Conservation (phyloP, 371 early-diverging fungal genomes). For the Paraphysoderma sedebokerense region DNA sequence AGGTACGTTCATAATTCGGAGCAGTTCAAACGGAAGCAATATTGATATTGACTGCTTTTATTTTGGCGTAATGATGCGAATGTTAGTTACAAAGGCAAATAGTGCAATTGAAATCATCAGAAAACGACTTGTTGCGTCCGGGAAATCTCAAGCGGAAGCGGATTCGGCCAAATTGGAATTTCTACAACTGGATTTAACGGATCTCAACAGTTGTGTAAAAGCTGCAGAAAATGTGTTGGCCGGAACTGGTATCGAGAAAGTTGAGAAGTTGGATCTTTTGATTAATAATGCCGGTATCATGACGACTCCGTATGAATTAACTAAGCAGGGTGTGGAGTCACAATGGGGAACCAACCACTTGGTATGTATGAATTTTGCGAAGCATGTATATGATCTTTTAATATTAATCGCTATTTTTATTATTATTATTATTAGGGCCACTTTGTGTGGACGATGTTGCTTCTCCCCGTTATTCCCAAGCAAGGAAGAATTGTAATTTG, state of each 20-base stretch:
- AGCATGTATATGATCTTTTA: no score
- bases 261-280: conserved; percentile 15
- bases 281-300: conserved; percentile 39
- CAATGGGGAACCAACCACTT: conserved; percentile 37
- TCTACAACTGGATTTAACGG: conserved; percentile 21
- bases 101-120: not conserved
- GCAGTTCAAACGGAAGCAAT: conserved; percentile 4
- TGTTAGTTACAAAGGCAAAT: not conserved
- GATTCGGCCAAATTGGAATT: no score
- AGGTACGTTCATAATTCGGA: conserved; percentile 11
- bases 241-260: conserved; percentile 1
- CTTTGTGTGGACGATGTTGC: conserved; percentile 20
- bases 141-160: no score
- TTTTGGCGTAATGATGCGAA: not conserved
- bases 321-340: conserved; percentile 31
- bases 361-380: no score
- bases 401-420: no score
- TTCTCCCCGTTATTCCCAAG: conserved; percentile 9
- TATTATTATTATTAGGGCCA: no score
- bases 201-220: conserved; percentile 15
- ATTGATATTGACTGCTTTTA: no score
- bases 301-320: conserved; percentile 12
- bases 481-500: conserved; percentile 2
- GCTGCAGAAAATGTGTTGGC: conserved; percentile 10
- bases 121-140: conserved; percentile 12